A percentile compares a stretch with the other conserved stretches of the same genome.
Evolutionary conservation across 148 eudicot genomes (phyloP).

Genomic region (Oxyria digyna): DNA sequence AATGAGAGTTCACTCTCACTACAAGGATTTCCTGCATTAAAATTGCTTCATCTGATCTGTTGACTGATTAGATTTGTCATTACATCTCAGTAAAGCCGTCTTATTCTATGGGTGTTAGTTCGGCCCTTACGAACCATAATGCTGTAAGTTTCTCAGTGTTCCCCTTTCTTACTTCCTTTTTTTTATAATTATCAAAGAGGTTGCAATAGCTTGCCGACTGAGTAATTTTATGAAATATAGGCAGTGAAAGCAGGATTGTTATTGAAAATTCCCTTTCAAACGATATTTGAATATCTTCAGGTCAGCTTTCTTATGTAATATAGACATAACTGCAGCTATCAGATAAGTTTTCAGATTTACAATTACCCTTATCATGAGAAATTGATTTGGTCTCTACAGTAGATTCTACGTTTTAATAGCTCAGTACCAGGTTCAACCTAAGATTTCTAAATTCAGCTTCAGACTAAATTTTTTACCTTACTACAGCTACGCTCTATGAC

Average conservation of each 20-base stretch:
- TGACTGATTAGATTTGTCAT: constrained; percentile 1
- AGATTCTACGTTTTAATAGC: too few species aligned
- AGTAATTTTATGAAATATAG: constrained; percentile 29
- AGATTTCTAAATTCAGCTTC: neutral
- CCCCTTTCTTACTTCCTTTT: neutral
- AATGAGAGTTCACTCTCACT: neutral
- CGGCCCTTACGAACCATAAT: constrained; percentile 43
- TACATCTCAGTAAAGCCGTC: constrained; percentile 45
- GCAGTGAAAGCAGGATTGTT: constrained; percentile 49
- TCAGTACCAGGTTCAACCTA: too few species aligned
- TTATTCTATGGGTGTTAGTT: constrained; percentile 44
- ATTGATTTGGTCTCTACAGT: too few species aligned
- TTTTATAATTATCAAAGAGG: neutral
- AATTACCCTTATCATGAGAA: neutral
- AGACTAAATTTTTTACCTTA: too few species aligned
- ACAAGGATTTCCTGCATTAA: neutral
- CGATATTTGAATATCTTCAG: constrained; percentile 98
- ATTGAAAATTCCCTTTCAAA: constrained; percentile 78
- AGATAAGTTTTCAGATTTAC: neutral
- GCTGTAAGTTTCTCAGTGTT: constrained; percentile 32
- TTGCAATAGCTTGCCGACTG: neutral
- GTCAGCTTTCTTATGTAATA: constrained; percentile 18
- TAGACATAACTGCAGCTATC: neutral
- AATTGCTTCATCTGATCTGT: neutral
- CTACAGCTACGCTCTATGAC: too few species aligned